Evolutionary conservation across 495 filamentous ascomycete genomes (phyloP), one percentile per base, ranked within the genome.

Genomic region (Penicillium salamii): DNA sequence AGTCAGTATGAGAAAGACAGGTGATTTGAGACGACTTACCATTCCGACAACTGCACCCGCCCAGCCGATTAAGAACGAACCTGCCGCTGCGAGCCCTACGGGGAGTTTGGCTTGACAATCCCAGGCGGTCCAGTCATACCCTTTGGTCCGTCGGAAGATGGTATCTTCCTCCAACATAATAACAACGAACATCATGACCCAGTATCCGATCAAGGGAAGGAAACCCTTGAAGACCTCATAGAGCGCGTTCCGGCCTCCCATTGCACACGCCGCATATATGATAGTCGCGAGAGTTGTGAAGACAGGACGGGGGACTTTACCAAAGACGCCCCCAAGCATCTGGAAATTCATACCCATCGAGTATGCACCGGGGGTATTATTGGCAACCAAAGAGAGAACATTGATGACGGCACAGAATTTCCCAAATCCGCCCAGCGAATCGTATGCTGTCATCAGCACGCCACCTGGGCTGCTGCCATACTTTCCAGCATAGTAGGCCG

Each of bases 261-360:
- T 70, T 7, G 76, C 74, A 47, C 71, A 77, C 5, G 67, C 67
- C 2, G 67, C 61, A 52, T 76, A 76, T 7, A 76, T 56, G 35
- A 72, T 42, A 14, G 71, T 75, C 14, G 56, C 61, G 40, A 74
- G 43, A 13, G 65, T 66, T 2, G 61, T 72, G 78, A 83, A 92
- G 40, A 91, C 41, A 52, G 87, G 87, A 3, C 86, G 80, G 0
- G 88, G 88, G 12, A 92, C 75, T 34, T 69, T 75, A 58, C 78
- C 76, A 41, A 83, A 85, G 45, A 71, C 70, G 11, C 75, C 70
- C 1, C 80, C 82, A 6, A 93, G 65, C 42, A 90, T 79, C 59
- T 92, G 89, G 47, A 91, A 76, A 21, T 85, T 84, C 49, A 93
- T 81, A 1, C 81, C 80, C 49, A 91, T 83, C 20, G 83, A 82